Base-by-base conservation (phyloP, 345 rosid species). In the Murraya paniculata region DNA sequence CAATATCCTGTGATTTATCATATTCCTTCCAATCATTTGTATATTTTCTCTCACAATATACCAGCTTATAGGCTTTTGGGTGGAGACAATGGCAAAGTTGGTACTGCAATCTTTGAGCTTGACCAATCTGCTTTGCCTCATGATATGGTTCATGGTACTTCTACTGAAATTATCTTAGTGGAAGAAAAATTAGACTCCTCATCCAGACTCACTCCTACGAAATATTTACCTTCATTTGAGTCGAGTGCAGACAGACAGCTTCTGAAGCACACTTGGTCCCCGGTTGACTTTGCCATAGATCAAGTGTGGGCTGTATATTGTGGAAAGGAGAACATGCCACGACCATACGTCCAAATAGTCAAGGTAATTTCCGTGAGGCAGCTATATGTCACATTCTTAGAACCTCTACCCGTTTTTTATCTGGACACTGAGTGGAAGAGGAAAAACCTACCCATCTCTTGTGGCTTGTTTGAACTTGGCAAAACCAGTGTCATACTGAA, bases 31-130 rank as follows among this genome's bases (percentile, higher is more conserved):
- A 64, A 64, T 48, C 22, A 75, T n/a, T 48, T 41, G 71, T 64
- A 75, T 45, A 75, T 64, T 7, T 75, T 75, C 70, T 75, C 69
- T 28, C 78, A 75, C 48, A 64, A 64, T 31, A 62, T 75, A 19
- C 78, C 60, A 30, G 62, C 69, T 48, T 24, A 48, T 6, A 75
- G 60, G 61, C 61, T 75, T 28, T 30, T 75, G 39, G 78, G 69
- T 30, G 71, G 71, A 62, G 72, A 25, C 30, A 48, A 9, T 9
- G 59, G 53, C 2, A 27, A 50, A 70, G 14, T 48, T 38, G 71
- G 24, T 27, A 48, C 53, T 21, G 36, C 39, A 50, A 50, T 62
- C 61, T 75, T 75, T 39, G 78, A 64, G 60, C 71, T 75, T 22
- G 78, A 75, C 39, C 78, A 75, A 22, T 31, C 65, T 4, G 59